A percentile compares a stretch with the other conserved stretches of the same genome.
phyloP scores from a whole-genome alignment of 441 rosid genomes.

The Viola pubescens region DNA sequence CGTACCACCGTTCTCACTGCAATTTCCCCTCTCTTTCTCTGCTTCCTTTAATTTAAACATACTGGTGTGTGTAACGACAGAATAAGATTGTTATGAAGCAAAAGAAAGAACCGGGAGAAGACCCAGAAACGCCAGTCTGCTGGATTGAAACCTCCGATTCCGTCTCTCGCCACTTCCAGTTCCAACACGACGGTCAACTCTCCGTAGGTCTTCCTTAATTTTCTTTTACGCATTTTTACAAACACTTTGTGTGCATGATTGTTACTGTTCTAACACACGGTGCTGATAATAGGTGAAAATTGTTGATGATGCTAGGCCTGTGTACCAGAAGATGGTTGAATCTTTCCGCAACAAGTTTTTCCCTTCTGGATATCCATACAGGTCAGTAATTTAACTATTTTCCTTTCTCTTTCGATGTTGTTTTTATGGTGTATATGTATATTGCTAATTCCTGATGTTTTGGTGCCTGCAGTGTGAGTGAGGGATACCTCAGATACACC shows the following conservation, averaged over 20 bases:
- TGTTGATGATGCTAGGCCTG: constrained; percentile 66
- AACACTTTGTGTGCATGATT: constrained; percentile 14
- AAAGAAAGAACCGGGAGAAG: constrained; percentile 43
- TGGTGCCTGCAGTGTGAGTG: constrained; percentile 58
- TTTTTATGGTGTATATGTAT: no score
- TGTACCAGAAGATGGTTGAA: constrained; percentile 47
- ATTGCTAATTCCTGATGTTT: constrained; percentile 14
- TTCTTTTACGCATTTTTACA: constrained; percentile 11
- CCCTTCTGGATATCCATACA: constrained; percentile 92
- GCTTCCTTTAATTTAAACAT: neutral
- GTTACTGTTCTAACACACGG: neutral
- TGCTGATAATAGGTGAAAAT: constrained; percentile 46
- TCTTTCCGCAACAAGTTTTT: constrained; percentile 78
- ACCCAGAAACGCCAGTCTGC: constrained; percentile 32
- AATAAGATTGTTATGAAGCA: constrained; percentile 39
- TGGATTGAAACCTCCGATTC: constrained; percentile 77
- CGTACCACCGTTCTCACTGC: neutral
- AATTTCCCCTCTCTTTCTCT: constrained; percentile 8
- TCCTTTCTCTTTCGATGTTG: neutral
- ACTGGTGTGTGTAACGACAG: constrained; percentile 18
- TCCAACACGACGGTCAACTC: constrained; percentile 63
- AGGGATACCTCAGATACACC: constrained; percentile 86
- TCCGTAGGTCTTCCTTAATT: constrained; percentile 37
- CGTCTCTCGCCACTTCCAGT: constrained; percentile 54
- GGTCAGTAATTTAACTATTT: constrained; percentile 31